Conservation (phyloP, 768 basidiomycete genomes). For the Hypsizygus marmoreus region DNA sequence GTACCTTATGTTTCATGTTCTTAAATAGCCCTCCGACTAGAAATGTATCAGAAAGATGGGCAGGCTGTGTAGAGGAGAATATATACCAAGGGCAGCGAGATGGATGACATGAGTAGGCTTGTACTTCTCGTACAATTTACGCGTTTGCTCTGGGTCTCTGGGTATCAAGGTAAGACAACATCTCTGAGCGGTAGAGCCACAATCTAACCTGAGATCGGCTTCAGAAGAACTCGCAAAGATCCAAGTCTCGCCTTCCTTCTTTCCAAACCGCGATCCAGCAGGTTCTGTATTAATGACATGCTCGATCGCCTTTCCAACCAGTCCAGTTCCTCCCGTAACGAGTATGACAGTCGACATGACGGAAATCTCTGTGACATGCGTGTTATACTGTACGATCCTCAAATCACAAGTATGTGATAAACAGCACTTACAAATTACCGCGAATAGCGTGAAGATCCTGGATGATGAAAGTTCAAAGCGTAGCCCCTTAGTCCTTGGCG, state of each 20-base stretch:
- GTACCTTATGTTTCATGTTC: slow-evolving; percentile 92
- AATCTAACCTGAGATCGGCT: slow-evolving; percentile 75
- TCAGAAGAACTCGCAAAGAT: slow-evolving; percentile 79
- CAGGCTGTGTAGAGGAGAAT: not conserved
- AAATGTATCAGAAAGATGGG: slow-evolving; percentile 8
- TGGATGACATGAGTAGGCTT: slow-evolving; percentile 97
- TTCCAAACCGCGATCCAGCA: slow-evolving; percentile 78
- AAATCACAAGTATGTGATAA: no score
- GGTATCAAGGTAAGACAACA: slow-evolving; percentile 1
- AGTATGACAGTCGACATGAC: slow-evolving; percentile 57
- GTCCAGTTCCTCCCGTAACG: slow-evolving; percentile 83
- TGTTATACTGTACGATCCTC: no score
- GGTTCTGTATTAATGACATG: slow-evolving; percentile 79
- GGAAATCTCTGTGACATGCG: not conserved
- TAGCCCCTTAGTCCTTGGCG: not conserved
- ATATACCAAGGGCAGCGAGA: slow-evolving; percentile 85
- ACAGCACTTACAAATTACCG: not conserved
- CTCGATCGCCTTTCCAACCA: slow-evolving; percentile 85
- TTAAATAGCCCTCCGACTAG: slow-evolving; percentile 92
- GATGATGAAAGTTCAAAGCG: not conserved
- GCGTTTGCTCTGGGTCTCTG: slow-evolving; percentile 73
- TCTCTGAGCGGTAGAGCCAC: not conserved
- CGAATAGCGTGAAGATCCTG: not conserved
- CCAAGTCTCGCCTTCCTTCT: slow-evolving; percentile 78
- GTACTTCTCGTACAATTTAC: slow-evolving; percentile 82